A percentile compares a stretch with the other conserved stretches of the same genome.
phyloP scores from a whole-genome alignment of 2,329 filamentous ascomycete species.

The Diaporthe capsici region DNA sequence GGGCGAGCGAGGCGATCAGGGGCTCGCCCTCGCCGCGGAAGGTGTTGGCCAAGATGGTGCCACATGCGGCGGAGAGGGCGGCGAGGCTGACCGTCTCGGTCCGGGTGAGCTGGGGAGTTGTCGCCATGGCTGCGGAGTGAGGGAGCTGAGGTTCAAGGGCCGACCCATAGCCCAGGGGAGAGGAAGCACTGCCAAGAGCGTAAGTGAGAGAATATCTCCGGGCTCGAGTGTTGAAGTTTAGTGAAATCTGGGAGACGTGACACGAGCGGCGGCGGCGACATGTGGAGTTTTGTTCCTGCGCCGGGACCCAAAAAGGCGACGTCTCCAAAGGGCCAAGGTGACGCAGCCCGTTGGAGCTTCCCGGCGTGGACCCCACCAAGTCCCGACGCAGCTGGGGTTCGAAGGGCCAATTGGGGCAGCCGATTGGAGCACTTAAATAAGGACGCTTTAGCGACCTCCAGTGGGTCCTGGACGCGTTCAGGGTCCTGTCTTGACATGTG shows the following conservation, averaged over 20 bases:
- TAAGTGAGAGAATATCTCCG: background rate
- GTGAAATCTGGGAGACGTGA: background rate
- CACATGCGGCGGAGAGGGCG: conserved; percentile 76
- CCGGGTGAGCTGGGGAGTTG: conserved; percentile 58
- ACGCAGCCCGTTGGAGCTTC: conserved; percentile 33
- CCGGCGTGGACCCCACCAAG: conserved; percentile 11
- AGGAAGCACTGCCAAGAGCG: background rate
- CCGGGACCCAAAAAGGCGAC: conserved; percentile 31
- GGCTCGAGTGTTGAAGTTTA: background rate
- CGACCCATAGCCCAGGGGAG: conserved; percentile 12
- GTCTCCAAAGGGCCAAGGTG: conserved; percentile 34
- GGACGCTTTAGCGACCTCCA: conserved; percentile 34
- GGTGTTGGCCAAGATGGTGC: conserved; percentile 83
- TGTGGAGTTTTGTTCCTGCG: conserved; percentile 4
- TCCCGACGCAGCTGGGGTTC: background rate
- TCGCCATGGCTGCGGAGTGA: conserved; percentile 33
- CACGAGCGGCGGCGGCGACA: background rate
- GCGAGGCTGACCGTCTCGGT: conserved; percentile 69
- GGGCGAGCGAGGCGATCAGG: conserved; percentile 87
- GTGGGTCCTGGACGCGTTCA: conserved; percentile 30
- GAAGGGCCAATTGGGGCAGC: conserved; percentile 25
- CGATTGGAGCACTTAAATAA: conserved; percentile 35
- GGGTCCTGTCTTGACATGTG: conserved; percentile 30
- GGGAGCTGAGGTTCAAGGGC: conserved; percentile 11
- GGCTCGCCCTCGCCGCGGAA: conserved; percentile 90